Conservation (phyloP, 148 eudicot genomes). For the Persicaria maculosa region DNA sequence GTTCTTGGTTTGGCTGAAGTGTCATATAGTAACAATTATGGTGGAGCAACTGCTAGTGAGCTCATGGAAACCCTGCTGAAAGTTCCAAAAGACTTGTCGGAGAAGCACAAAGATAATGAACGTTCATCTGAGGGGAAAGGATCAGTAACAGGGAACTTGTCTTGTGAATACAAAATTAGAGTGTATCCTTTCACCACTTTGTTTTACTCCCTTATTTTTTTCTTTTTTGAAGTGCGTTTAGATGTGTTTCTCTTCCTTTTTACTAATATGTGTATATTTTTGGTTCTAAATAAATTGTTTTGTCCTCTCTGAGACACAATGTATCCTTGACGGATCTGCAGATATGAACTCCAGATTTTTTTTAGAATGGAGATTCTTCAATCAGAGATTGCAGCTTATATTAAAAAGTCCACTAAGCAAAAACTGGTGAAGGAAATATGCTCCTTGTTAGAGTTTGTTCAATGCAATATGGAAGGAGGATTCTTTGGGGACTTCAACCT, state of each 20-base stretch:
- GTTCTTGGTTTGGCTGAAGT: constrained; percentile 25
- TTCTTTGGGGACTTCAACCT: constrained; percentile 75
- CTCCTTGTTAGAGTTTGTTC: constrained; percentile 64
- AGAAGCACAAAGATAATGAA: constrained; percentile 25
- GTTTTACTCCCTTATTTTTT: not conserved
- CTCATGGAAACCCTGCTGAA: constrained; percentile 42
- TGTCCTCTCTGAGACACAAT: constrained; percentile 6
- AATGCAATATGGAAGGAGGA: constrained; percentile 81
- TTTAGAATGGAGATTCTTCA: constrained; percentile 87
- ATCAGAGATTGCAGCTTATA: constrained; percentile 38
- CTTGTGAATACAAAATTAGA: constrained; percentile 44
- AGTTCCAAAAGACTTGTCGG: constrained; percentile 64
- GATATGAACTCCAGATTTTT: constrained; percentile 83
- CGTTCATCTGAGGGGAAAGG: constrained; percentile 18
- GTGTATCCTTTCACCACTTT: constrained; percentile 66
- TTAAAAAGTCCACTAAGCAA: constrained; percentile 45
- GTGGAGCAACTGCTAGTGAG: constrained; percentile 29
- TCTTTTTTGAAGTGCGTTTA: not conserved
- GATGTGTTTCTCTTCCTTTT: constrained; percentile 5
- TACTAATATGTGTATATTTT: not conserved
- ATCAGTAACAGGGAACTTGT: constrained; percentile 13
- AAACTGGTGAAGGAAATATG: constrained; percentile 79
- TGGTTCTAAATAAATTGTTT: constrained; percentile 2
- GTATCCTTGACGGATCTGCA: constrained; percentile 41
- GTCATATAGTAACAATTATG: constrained; percentile 29